A percentile compares a stretch with the other conserved stretches of the same genome.
These are phyloP conservation scores for Cyanodermella asteris DNA, from an alignment of 2,329 filamentous ascomycete species.

Conservation along the genomic window DNA sequence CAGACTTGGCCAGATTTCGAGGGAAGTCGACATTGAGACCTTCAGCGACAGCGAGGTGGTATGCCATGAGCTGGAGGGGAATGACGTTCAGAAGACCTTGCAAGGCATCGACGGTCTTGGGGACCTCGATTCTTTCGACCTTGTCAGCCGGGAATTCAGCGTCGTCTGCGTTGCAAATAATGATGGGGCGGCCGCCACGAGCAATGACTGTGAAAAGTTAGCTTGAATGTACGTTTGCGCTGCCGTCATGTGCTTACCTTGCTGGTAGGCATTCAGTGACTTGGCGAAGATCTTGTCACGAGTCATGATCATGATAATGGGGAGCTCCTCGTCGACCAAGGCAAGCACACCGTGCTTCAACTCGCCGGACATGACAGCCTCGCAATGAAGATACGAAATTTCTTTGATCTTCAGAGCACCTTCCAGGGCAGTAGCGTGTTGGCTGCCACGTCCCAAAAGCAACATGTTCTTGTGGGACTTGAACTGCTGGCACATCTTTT, in stretches of 20 bases:
- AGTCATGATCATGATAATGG: slow-evolving; percentile 98
- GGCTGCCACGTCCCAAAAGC: slow-evolving; percentile 79
- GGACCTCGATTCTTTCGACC: slow-evolving; percentile 94
- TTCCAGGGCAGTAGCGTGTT: slow-evolving; percentile 92
- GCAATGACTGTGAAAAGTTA: slow-evolving; percentile 50
- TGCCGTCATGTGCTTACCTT: slow-evolving; percentile 35
- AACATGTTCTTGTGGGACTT: slow-evolving; percentile 94
- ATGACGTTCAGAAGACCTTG: slow-evolving; percentile 97
- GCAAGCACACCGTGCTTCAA: slow-evolving; percentile 97
- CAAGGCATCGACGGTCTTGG: slow-evolving; percentile 80
- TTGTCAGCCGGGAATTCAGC: slow-evolving; percentile 71
- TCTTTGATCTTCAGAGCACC: slow-evolving; percentile 99
- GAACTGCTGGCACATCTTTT: slow-evolving; percentile 73
- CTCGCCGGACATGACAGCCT: slow-evolving; percentile 99
- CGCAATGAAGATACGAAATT: slow-evolving; percentile 97
- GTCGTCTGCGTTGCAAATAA: slow-evolving; percentile 87
- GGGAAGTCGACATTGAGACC: slow-evolving; percentile 97
- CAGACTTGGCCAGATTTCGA: slow-evolving; percentile 94
- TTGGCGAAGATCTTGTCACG: slow-evolving; percentile 92
- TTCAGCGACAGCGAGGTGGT: slow-evolving; percentile 94
- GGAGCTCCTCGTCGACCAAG: slow-evolving; percentile 91
- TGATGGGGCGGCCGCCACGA: slow-evolving; percentile 84
- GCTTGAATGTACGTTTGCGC: slow-evolving; percentile 8
- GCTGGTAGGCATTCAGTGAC: slow-evolving; percentile 98
- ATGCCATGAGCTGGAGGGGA: slow-evolving; percentile 90